Percentiles rank a stretch among this genome's conserved stretches.
Conservation (phyloP, 2,329 filamentous ascomycete species). For the Orbilia ellipsospora region DNA sequence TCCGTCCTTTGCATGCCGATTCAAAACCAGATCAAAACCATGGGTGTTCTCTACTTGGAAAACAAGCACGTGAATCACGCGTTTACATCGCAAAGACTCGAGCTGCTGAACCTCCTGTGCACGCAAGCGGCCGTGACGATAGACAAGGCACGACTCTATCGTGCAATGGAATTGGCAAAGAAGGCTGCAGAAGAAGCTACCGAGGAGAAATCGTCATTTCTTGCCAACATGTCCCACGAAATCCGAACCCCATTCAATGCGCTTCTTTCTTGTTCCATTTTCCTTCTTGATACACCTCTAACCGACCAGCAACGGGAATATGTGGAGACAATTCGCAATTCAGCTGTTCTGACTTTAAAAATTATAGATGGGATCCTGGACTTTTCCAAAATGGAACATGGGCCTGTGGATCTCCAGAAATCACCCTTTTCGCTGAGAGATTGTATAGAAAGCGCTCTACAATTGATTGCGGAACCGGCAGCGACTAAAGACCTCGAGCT, state of each 20-base stretch:
- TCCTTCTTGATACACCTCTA: conserved; percentile 69
- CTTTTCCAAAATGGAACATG: conserved; percentile 72
- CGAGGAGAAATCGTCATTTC: conserved; percentile 72
- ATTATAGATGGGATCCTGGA: conserved; percentile 76
- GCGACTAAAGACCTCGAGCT: conserved; percentile 63
- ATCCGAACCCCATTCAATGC: conserved; percentile 74
- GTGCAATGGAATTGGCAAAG: conserved; percentile 60
- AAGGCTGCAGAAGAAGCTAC: conserved; percentile 68
- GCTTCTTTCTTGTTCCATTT: conserved; percentile 70
- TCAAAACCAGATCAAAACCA: conserved; percentile 59
- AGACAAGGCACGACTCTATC: conserved; percentile 59
- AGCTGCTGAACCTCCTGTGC: conserved; percentile 59
- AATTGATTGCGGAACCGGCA: conserved; percentile 63
- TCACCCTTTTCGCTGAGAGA: conserved; percentile 68
- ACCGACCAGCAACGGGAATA: conserved; percentile 69
- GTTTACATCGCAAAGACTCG: conserved; percentile 59
- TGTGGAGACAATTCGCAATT: conserved; percentile 70
- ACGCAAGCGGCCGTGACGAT: conserved; percentile 60
- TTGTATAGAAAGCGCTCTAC: conserved; percentile 66
- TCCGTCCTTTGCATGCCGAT: conserved; percentile 59
- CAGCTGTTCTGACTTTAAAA: conserved; percentile 69
- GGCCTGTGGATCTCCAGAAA: conserved; percentile 70
- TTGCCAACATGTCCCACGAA: conserved; percentile 74
- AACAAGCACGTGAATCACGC: conserved; percentile 59
- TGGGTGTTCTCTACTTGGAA: conserved; percentile 59